Evolutionary conservation across 805 yeast genomes (phyloP), one percentile per base, ranked within the genome.

Genomic region (Wickerhamomyces chaumierensis): DNA sequence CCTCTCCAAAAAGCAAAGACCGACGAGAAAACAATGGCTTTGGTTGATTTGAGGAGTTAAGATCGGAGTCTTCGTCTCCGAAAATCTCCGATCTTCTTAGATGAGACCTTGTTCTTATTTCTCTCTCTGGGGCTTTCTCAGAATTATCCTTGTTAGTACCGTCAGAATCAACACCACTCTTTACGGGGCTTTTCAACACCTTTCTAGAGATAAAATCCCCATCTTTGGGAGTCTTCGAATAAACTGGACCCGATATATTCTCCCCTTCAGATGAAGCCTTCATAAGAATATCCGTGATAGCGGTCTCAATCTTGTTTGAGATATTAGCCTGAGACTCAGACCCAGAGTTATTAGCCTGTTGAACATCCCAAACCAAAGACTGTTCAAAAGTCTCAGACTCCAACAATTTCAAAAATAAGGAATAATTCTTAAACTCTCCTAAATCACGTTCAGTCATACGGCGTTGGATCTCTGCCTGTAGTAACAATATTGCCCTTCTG

Each of bases 391-490:
- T 47, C 9, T 61, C 67, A 12, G 68, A 63, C 7, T 79, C 70
- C 12, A 80, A 48, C 44, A 74, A 61, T 41, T 74, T 68, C 36
- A 74, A 48, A 49, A 75, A 81, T 1, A 66, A 48, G 34, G 69
- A 75, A 0, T 88, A 79, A 27, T 59, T 61, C 47, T 75, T 75
- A 55, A 84, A 86, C 6, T 65, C 71, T n/a, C 65, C 66, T 45
- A 75, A 71, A 44, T 78, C 78, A 1, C 63, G 58, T 7, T 61
- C 60, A 35, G 70, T 68, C 66, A 87, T 65, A 17, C 66, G 56
- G 9, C 64, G 57, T 45, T 63, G 73, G 0, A 76, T 67, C 9
- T 67, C 66, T 14, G 64, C 55, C 48, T 86, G 95, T 3, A 81
- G 50, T 2, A 63, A 52, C 19, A 86, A 57, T n/a, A 86, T 60